Evolutionary conservation across 768 basidiomycete genomes (phyloP).

Genomic region (Megacollybia marginata): DNA sequence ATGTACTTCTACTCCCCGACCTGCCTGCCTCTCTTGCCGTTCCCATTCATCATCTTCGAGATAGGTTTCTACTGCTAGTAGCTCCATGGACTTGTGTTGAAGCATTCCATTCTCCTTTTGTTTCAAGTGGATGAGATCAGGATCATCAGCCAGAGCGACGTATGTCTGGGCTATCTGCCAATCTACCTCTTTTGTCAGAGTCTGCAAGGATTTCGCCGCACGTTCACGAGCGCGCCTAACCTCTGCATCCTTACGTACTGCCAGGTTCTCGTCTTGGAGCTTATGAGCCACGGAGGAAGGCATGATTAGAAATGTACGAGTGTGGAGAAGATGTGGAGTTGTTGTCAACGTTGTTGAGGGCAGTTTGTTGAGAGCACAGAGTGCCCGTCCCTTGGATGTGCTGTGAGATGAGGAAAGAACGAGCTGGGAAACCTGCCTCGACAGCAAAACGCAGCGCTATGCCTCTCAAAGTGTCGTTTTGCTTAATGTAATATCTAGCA

Average conservation of each 20-base stretch:
- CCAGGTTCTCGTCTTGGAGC: conserved; percentile 14
- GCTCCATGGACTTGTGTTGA: conserved; percentile 27
- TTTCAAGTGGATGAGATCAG: conserved; percentile 20
- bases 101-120: conserved; percentile 19
- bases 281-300: conserved; percentile 32
- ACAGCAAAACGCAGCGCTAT: conserved; percentile 54
- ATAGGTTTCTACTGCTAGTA: conserved; percentile 49
- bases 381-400: background rate
- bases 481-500: conserved; percentile 46
- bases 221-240: conserved; percentile 40
- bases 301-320: conserved; percentile 48
- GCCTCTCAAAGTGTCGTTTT: conserved; percentile 55
- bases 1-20: background rate
- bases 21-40: background rate
- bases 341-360: conserved; percentile 58
- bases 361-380: conserved; percentile 57
- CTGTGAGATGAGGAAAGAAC: background rate
- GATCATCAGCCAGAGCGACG: conserved; percentile 54
- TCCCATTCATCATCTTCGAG: conserved; percentile 72
- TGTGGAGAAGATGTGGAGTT: conserved; percentile 70
- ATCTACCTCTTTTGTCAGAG: conserved; percentile 63
- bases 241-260: conserved; percentile 22
- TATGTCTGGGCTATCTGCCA: conserved; percentile 62
- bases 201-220: conserved; percentile 55
- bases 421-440: conserved; percentile 38